Conservation (phyloP, 352 stramenopile species). For the Phytophthora rubi region DNA sequence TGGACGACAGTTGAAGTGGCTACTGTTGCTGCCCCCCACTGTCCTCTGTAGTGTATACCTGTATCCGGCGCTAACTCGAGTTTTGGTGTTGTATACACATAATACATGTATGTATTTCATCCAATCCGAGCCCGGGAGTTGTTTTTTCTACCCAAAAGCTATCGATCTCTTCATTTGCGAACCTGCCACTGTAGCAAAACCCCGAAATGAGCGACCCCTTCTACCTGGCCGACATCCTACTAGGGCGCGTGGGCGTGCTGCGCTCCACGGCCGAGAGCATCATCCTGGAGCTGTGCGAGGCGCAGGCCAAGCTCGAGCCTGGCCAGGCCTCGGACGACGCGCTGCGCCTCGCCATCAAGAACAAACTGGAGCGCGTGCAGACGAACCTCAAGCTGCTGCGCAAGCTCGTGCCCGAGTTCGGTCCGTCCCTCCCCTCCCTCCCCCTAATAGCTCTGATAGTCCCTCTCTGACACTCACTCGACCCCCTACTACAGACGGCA, state of each 20-base stretch:
- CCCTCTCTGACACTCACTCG: too few species aligned
- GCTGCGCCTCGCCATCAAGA: constrained; percentile 82
- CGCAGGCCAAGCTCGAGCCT: constrained; percentile 67
- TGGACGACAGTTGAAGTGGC: constrained; percentile 48
- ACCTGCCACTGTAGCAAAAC: neutral
- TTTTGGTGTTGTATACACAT: constrained; percentile 12
- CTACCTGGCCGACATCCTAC: constrained; percentile 86
- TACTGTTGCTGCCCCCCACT: neutral
- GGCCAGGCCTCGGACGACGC: constrained; percentile 60
- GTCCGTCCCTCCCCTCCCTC: constrained; percentile 27
- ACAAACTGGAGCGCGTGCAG: constrained; percentile 86
- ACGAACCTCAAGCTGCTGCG: constrained; percentile 87
- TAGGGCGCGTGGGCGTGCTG: constrained; percentile 82
- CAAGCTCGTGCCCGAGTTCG: constrained; percentile 85
- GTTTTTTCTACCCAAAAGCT: neutral
- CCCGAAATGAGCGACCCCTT: constrained; percentile 84
- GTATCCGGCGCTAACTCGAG: constrained; percentile 35
- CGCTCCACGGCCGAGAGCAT: constrained; percentile 88
- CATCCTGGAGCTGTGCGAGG: constrained; percentile 82
- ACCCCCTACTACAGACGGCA: constrained; percentile 55
- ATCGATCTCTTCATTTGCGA: constrained; percentile 7
- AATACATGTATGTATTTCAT: constrained; percentile 15
- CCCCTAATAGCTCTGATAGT: neutral
- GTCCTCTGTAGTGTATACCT: constrained; percentile 6
- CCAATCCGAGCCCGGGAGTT: constrained; percentile 28